phyloP scores from a whole-genome alignment of 495 filamentous ascomycete species.

The Penicillium malachiteum region DNA sequence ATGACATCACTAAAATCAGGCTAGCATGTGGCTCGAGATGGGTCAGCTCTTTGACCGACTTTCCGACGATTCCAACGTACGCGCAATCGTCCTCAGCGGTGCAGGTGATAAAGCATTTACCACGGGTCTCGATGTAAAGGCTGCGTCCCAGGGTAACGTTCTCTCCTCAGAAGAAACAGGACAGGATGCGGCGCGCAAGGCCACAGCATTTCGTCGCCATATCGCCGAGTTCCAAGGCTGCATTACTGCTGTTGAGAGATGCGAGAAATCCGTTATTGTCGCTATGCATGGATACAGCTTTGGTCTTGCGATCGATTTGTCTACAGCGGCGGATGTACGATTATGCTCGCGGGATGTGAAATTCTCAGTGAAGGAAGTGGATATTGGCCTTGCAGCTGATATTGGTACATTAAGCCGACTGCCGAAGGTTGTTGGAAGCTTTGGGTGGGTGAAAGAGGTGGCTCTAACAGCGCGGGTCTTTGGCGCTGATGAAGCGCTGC shows the following conservation, averaged over 20 bases:
- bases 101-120: slow-evolving; percentile 85
- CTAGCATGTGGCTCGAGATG: slow-evolving; percentile 86
- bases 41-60: slow-evolving; percentile 69
- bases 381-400: slow-evolving; percentile 92
- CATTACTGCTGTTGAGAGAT: slow-evolving; percentile 73
- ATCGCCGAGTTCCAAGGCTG: slow-evolving; percentile 77
- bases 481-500: slow-evolving; percentile 71
- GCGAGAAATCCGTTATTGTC: slow-evolving; percentile 89
- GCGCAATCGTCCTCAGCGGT: slow-evolving; percentile 78
- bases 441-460: slow-evolving; percentile 91
- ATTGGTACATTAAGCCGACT: slow-evolving; percentile 84
- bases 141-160: slow-evolving; percentile 43
- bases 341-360: slow-evolving; percentile 61
- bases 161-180: slow-evolving; percentile 17
- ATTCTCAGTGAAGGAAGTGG: slow-evolving; percentile 90
- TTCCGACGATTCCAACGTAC: slow-evolving; percentile 68
- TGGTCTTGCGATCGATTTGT: slow-evolving; percentile 84
- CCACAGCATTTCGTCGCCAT: slow-evolving; percentile 60
- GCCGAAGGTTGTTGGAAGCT: slow-evolving; percentile 75
- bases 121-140: slow-evolving; percentile 74
- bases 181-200: slow-evolving; percentile 65
- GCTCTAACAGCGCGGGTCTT: slow-evolving; percentile 76
- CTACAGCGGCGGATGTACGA: slow-evolving; percentile 75
- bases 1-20: background rate
- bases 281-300: slow-evolving; percentile 78